These are phyloP conservation scores for Bonia amplexicaulis DNA, from an alignment of 176 grass and related monocot species.

Conservation along the genomic window DNA sequence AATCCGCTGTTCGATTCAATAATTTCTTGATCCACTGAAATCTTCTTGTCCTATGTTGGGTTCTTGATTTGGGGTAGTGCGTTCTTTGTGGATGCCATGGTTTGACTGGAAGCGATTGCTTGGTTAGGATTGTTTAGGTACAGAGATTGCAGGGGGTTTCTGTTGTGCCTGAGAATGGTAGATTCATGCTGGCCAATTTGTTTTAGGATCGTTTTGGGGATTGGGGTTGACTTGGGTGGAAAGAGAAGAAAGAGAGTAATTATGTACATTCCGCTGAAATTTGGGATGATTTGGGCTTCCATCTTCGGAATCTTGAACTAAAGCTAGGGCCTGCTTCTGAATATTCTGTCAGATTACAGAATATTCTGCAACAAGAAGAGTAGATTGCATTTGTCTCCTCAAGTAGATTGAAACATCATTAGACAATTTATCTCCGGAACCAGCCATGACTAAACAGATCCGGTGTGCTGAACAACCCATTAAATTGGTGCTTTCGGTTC, in stretches of 20 bases:
- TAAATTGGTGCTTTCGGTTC: not conserved
- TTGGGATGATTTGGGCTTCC: not conserved
- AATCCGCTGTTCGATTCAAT: not conserved
- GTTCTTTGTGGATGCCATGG: not conserved
- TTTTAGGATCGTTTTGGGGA: not conserved
- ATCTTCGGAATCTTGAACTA: not conserved
- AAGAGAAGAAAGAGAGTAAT: not conserved
- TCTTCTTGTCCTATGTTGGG: not conserved
- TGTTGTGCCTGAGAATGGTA: not conserved
- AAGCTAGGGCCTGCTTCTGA: not conserved
- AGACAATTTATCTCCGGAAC: not conserved
- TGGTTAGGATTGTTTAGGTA: not conserved
- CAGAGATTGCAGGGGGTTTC: not conserved
- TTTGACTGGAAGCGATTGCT: not conserved
- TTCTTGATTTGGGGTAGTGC: not conserved
- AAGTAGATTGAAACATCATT: not conserved
- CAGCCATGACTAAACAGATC: not conserved
- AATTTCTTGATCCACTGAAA: not conserved
- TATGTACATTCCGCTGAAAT: not conserved
- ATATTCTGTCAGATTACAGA: not conserved
- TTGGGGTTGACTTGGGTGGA: constrained; percentile 18
- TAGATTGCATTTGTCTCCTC: not conserved
- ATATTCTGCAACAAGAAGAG: not conserved
- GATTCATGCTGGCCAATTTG: not conserved
- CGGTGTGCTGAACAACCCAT: not conserved